A percentile compares a stretch with the other conserved stretches of the same genome.
Conservation (phyloP, 768 basidiomycete genomes). For the Hypholoma fasciculare region DNA sequence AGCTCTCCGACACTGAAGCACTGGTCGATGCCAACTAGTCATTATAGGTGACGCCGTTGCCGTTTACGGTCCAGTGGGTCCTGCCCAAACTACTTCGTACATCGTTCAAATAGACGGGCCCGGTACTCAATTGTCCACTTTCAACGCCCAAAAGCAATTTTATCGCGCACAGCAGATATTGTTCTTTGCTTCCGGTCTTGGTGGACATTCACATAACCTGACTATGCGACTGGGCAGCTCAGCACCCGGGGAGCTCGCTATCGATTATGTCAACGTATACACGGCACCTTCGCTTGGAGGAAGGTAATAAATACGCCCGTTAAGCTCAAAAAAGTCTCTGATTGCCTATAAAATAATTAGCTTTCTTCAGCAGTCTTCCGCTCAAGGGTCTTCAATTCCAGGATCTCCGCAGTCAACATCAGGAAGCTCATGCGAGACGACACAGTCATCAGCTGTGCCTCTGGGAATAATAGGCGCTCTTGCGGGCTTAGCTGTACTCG, state of each 20-base stretch:
- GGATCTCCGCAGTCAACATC: too few relatives aligned
- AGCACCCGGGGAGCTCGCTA: slow-evolving; percentile 12
- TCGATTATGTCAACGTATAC: slow-evolving; percentile 23
- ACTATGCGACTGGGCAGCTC: background rate
- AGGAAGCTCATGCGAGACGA: too few relatives aligned
- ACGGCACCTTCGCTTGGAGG: slow-evolving; percentile 21
- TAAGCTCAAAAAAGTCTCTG: background rate
- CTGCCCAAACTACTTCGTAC: background rate
- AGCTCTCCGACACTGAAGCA: too few relatives aligned
- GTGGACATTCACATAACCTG: slow-evolving; percentile 16
- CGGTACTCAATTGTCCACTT: background rate
- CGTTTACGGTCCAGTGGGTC: background rate
- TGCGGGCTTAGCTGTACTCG: too few relatives aligned
- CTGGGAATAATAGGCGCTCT: too few relatives aligned
- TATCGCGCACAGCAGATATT: slow-evolving; percentile 15
- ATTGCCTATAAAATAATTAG: background rate
- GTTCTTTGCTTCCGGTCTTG: slow-evolving; percentile 17
- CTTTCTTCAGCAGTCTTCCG: background rate
- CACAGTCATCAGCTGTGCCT: too few relatives aligned
- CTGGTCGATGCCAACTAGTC: background rate
- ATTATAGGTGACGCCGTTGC: background rate
- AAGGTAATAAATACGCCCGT: slow-evolving; percentile 11
- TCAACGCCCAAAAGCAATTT: slow-evolving; percentile 10
- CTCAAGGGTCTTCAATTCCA: too few relatives aligned
- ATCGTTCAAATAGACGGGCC: slow-evolving; percentile 12